Evolutionary conservation across 169 alveolate genomes (phyloP).

Genomic region (Eimeria falciformis): DNA sequence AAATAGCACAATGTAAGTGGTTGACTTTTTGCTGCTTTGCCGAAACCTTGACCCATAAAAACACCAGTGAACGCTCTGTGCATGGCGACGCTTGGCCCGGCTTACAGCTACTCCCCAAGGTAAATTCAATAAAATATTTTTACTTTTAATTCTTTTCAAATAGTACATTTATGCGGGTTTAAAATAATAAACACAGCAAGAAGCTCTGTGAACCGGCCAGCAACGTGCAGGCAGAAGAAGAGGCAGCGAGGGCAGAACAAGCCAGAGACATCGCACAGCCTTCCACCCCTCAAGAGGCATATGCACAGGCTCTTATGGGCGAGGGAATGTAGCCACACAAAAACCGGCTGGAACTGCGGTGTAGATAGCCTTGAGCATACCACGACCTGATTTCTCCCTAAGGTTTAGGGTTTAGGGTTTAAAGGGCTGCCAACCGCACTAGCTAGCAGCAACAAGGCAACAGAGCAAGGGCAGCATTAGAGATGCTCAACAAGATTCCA

Average conservation of each 20-base stretch:
- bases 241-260: neutral
- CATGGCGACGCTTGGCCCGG: constrained; percentile 1
- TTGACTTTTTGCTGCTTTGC: neutral
- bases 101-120: constrained; percentile 32
- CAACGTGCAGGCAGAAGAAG: constrained; percentile 12
- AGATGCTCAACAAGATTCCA: too few species aligned
- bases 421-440: neutral
- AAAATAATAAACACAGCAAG: neutral
- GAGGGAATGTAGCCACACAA: neutral
- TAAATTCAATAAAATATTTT: neutral
- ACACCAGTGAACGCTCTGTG: constrained; percentile 1
- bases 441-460: neutral
- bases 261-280: neutral
- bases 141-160: neutral
- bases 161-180: neutral
- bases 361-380: neutral
- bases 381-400: neutral
- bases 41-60: neutral
- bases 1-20: constrained; percentile 12
- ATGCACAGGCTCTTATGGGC: constrained; percentile 26
- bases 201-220: constrained; percentile 15
- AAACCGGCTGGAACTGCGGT: neutral
- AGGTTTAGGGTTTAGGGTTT: neutral
- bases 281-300: constrained; percentile 10
- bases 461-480: too few species aligned